phyloP scores from a whole-genome alignment of 2,329 filamentous ascomycete species.

The Pyricularia sp. region DNA sequence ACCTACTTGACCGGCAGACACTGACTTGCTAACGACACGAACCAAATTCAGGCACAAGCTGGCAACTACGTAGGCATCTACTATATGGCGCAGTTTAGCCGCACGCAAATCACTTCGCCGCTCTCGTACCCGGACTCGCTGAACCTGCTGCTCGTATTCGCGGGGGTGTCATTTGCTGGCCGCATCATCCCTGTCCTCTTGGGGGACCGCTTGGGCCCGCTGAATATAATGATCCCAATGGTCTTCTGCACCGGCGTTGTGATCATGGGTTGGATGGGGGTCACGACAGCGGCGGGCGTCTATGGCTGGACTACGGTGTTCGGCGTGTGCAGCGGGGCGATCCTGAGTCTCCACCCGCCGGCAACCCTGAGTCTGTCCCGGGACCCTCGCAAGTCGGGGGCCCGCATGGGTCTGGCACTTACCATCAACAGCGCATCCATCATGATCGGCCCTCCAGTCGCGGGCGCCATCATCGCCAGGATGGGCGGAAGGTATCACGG shows the following conservation, averaged over 20 bases:
- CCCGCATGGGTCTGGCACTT: slow-evolving; percentile 48
- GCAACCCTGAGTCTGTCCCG: slow-evolving; percentile 38
- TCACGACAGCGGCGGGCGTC: slow-evolving; percentile 29
- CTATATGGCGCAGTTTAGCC: slow-evolving; percentile 28
- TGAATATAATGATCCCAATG: slow-evolving; percentile 41
- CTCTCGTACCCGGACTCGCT: slow-evolving; percentile 26
- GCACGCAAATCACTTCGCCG: slow-evolving; percentile 7
- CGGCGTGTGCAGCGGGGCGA: slow-evolving; percentile 37
- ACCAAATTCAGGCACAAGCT: background rate
- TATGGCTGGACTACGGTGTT: slow-evolving; percentile 42
- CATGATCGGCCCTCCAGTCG: slow-evolving; percentile 44
- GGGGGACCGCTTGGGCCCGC: slow-evolving; percentile 38
- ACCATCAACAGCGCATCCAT: slow-evolving; percentile 37
- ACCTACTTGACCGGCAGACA: background rate
- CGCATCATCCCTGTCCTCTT: slow-evolving; percentile 35
- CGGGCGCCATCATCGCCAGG: slow-evolving; percentile 37
- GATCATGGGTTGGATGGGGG: slow-evolving; percentile 34
- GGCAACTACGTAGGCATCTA: slow-evolving; percentile 37
- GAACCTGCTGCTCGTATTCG: slow-evolving; percentile 41
- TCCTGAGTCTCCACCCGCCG: slow-evolving; percentile 43
- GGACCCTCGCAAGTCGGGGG: slow-evolving; percentile 41
- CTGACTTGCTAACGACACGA: background rate
- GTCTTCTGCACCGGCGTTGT: slow-evolving; percentile 28
- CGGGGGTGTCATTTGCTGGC: slow-evolving; percentile 38
- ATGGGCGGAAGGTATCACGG: slow-evolving; percentile 35